phyloP scores from a whole-genome alignment of 805 yeast genomes.

The Kockiozyma suomiensis region DNA sequence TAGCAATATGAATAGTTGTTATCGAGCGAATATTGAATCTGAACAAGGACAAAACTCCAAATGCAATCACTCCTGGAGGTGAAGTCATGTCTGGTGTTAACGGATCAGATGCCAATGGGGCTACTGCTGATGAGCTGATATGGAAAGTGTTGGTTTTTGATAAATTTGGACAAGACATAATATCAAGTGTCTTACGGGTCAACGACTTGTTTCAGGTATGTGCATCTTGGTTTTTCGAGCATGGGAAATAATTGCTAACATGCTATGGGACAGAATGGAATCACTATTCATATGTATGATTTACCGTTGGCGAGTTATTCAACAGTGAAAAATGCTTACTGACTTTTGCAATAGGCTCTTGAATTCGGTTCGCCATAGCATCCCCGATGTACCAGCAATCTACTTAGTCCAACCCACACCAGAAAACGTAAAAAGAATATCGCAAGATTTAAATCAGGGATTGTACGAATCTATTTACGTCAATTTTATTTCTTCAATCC shows the following conservation, averaged over 20 bases:
- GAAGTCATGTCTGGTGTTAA: conserved; percentile 42
- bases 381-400: conserved; percentile 93
- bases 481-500: conserved; percentile 81
- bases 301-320: neutral
- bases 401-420: conserved; percentile 88
- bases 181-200: conserved; percentile 89
- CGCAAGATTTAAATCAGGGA: conserved; percentile 68
- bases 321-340: no score
- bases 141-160: conserved; percentile 95
- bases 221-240: neutral
- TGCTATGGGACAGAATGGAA: conserved; percentile 60
- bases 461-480: conserved; percentile 78
- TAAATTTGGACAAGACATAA: conserved; percentile 73
- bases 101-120: conserved; percentile 46
- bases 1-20: conserved; percentile 40
- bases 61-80: conserved; percentile 46
- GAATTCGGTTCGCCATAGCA: conserved; percentile 69
- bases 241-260: neutral
- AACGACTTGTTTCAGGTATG: conserved; percentile 68
- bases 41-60: conserved; percentile 57
- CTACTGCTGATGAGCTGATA: conserved; percentile 63
- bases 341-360: conserved; percentile 47
- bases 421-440: conserved; percentile 67
- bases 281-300: conserved; percentile 76
- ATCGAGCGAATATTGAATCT: conserved; percentile 84